phyloP scores from a whole-genome alignment of 2,329 filamentous ascomycete species.

The Cryphonectria parasitica region DNA sequence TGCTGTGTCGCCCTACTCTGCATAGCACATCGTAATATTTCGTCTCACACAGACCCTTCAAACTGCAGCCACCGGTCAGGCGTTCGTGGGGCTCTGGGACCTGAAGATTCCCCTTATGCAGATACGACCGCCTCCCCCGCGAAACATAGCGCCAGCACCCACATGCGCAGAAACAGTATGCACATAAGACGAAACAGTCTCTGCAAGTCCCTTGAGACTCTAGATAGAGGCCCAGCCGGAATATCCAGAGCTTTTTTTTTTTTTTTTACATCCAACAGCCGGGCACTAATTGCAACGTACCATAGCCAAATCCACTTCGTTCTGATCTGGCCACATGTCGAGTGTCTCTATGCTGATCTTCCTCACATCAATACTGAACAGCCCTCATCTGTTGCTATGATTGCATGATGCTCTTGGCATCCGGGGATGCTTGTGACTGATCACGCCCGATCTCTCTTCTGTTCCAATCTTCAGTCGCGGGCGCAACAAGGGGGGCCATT shows the following conservation, averaged over 20 bases:
- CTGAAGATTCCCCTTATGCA: background rate
- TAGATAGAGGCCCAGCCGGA: background rate
- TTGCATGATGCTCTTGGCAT: background rate
- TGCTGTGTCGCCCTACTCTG: too few relatives aligned
- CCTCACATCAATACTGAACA: background rate
- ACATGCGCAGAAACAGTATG: background rate
- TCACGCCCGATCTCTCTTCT: background rate
- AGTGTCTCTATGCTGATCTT: background rate
- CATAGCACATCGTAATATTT: too few relatives aligned
- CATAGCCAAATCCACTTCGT: background rate
- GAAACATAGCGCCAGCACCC: background rate
- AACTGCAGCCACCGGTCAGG: background rate
- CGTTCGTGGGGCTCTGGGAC: background rate
- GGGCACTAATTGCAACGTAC: background rate
- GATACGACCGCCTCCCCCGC: background rate
- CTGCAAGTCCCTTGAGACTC: background rate
- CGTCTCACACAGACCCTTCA: background rate
- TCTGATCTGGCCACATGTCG: background rate
- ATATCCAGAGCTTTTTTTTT: too few relatives aligned
- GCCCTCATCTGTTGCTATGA: background rate
- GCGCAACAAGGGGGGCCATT: background rate
- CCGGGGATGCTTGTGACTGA: background rate
- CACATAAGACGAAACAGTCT: slow-evolving; percentile 1
- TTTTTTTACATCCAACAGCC: too few relatives aligned
- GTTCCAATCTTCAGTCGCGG: background rate